Conservation (phyloP, 169 alveolate species). For the Ichthyophthirius multifiliis region DNA sequence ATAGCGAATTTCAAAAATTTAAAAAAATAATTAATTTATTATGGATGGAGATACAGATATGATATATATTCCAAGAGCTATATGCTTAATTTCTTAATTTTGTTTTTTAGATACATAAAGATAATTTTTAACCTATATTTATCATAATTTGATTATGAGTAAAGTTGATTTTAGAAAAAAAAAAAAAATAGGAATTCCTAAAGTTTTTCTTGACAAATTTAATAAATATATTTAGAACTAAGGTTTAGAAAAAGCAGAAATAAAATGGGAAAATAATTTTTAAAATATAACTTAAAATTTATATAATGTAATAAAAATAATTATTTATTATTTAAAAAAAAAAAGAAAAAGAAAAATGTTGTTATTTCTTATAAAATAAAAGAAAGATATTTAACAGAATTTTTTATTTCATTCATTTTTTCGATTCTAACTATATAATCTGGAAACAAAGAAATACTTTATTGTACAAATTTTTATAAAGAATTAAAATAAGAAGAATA, state of each 20-base stretch:
- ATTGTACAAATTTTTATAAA: not conserved
- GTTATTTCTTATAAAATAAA: not conserved
- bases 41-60: constrained; percentile 2
- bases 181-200: not conserved
- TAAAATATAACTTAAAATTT: not conserved
- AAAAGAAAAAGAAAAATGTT: not conserved
- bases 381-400: not conserved
- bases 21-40: not conserved
- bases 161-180: not conserved
- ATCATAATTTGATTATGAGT: constrained; percentile 2
- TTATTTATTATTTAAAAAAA: not conserved
- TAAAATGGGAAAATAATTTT: not conserved
- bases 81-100: not conserved
- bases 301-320: not conserved
- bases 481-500: not conserved
- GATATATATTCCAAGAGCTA: not conserved
- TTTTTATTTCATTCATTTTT: not conserved
- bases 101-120: not conserved
- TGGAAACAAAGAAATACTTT: not conserved
- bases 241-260: not conserved
- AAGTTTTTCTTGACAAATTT: not conserved
- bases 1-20: not conserved
- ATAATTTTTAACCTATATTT: not conserved
- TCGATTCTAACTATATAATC: not conserved
- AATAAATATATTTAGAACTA: not conserved